These are phyloP conservation scores for Nidula niveotomentosa DNA, from an alignment of 1,284 basidiomycete genomes.

Conservation along the genomic window DNA sequence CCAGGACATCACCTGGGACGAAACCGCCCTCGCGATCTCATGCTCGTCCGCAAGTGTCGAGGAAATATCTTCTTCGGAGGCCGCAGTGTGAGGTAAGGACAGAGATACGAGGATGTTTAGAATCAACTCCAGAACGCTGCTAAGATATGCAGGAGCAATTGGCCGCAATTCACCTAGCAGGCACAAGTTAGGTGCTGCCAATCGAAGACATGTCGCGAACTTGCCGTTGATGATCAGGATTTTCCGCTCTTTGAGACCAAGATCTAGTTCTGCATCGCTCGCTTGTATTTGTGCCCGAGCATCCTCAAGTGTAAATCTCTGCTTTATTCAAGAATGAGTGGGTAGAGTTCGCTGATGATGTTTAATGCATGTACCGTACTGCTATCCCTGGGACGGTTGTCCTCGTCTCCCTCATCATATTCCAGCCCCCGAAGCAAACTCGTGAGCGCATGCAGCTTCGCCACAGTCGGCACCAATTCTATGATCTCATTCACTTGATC, in stretches of 20 bases:
- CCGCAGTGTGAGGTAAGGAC: conserved; percentile 45
- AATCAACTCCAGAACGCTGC: conserved; percentile 69
- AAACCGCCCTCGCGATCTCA: conserved; percentile 63
- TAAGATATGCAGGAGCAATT: conserved; percentile 65
- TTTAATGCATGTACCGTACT: conserved; percentile 8
- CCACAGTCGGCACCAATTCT: conserved; percentile 73
- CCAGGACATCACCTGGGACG: conserved; percentile 73
- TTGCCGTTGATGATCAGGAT: conserved; percentile 74
- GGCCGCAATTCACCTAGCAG: conserved; percentile 63
- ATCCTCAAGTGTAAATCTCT: conserved; percentile 53
- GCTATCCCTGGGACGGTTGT: conserved; percentile 37
- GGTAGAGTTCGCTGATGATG: no score
- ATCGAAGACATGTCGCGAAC: conserved; percentile 8
- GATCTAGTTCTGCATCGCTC: conserved; percentile 70
- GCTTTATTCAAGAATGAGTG: not conserved
- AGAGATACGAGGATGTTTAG: conserved; percentile 69
- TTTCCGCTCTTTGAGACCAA: conserved; percentile 61
- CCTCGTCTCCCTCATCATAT: conserved; percentile 67
- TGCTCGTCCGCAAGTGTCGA: conserved; percentile 69
- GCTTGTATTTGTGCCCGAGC: conserved; percentile 72
- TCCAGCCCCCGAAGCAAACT: conserved; percentile 60
- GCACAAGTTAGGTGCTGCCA: conserved; percentile 3
- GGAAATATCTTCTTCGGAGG: conserved; percentile 52
- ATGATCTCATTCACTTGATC: conserved; percentile 77
- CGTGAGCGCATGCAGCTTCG: conserved; percentile 70